Conservation (phyloP, 345 rosid genomes). For the Eucalyptus marginata region DNA sequence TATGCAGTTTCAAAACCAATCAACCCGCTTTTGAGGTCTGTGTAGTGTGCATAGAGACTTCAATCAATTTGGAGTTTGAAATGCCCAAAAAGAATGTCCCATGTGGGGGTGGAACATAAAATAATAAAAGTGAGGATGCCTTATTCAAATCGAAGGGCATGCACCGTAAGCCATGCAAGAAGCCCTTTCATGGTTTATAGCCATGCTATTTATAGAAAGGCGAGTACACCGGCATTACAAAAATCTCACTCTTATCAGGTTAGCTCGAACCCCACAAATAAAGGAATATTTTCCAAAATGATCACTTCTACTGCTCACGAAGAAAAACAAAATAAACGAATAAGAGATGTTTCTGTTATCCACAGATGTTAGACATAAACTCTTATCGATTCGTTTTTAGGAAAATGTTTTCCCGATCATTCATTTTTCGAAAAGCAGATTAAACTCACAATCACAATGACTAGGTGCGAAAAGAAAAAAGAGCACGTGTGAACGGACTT, state of each 20-base stretch:
- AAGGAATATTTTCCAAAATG: no score
- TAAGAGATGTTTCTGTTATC: rapidly evolving
- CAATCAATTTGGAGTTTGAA: background rate
- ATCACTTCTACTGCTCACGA: background rate
- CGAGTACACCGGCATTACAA: background rate
- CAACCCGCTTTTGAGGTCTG: background rate
- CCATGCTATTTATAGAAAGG: background rate
- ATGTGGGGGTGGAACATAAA: background rate
- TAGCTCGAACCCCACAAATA: background rate
- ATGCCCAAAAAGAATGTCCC: background rate
- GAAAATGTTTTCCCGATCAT: background rate
- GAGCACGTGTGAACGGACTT: background rate
- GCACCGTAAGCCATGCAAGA: background rate
- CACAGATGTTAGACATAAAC: background rate
- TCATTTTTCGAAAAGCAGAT: background rate
- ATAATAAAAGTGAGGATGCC: background rate
- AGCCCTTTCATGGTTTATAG: no score
- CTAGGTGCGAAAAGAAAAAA: background rate
- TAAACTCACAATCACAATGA: background rate
- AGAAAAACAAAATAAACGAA: background rate
- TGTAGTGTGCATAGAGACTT: background rate
- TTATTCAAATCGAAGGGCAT: background rate
- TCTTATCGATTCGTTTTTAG: background rate
- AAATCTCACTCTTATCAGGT: background rate
- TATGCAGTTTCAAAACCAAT: background rate